Base-by-base conservation (phyloP, 495 filamentous ascomycete genomes). In the Penicillium dipodomyicola region DNA sequence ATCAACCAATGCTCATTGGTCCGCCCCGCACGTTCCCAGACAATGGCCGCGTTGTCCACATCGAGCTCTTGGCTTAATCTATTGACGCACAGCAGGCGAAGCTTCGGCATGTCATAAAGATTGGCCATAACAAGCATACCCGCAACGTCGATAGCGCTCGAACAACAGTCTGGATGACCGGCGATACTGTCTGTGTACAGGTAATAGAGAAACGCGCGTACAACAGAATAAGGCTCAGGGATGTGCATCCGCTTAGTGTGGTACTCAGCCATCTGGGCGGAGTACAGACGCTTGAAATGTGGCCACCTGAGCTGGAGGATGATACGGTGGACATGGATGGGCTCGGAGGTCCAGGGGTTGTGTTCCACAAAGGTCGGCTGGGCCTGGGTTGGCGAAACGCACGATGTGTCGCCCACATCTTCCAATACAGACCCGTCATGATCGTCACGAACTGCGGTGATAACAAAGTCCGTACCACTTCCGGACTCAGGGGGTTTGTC, bases 81-180 rank as follows among this genome's bases (percentile, higher is more conserved):
- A 67, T 93, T 89, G 40, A 97, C 85, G 67, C 92, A 95, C 12
- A 97, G 82, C 11, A 96, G 81, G 12, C 93, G 90, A 3, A 98
- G 84, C 55, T 91, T 88, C 0, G 91, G 91, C 77, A 98, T 92
- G 67, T 96, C 91, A 69, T 98, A 98, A 20, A 97, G 88, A 65
- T 97, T 96, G 22, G 91, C 87, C 91, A 98, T 93, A 49, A 97
- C 94, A 2, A 98, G 82, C 74, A 98, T 81, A n/a, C 94, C 92
- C 0, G 95, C 93, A 17, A 97, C 92, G 61, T 96, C 90, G 19
- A 84, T 82, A 32, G 96, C 82, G 47, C 85, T 85, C n/a, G 81
- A 78, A 58, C 83, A 84, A 58, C 84, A 83, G 19, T 85, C 79
- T 15, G 83, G 80, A 45, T 82, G 77, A 9, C 80, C 78, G 22